A percentile compares a stretch with the other conserved stretches of the same genome.
Evolutionary conservation across 2,329 filamentous ascomycete genomes (phyloP).

Genomic region (Fusarium buharicum): DNA sequence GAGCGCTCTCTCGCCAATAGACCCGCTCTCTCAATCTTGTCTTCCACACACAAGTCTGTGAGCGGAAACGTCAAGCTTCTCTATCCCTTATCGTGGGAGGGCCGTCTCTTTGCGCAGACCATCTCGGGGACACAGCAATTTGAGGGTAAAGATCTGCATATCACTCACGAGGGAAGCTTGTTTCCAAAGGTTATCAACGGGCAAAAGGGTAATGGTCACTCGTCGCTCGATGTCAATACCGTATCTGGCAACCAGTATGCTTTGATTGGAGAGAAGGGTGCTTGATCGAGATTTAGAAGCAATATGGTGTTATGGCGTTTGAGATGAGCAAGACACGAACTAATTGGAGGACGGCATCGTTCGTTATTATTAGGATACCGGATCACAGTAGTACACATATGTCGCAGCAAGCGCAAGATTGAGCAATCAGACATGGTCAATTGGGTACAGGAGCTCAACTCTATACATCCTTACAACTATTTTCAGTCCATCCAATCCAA

Average conservation of each 20-base stretch:
- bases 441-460: constrained; percentile 30
- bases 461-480: constrained; percentile 17
- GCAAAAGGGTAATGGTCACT: constrained; percentile 55
- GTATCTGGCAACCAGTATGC: constrained; percentile 48
- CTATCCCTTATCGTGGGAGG: constrained; percentile 64
- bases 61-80: constrained; percentile 56
- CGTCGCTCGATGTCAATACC: constrained; percentile 47
- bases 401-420: not conserved
- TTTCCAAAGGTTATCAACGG: constrained; percentile 50
- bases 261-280: constrained; percentile 39
- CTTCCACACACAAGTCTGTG: constrained; percentile 56
- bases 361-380: constrained; percentile 30
- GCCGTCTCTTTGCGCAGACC: constrained; percentile 53
- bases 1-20: constrained; percentile 1
- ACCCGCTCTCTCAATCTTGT: constrained; percentile 50
- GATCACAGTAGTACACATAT: constrained; percentile 3
- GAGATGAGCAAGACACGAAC: not conserved
- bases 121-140: constrained; percentile 55
- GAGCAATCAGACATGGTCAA: constrained; percentile 10
- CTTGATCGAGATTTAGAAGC: not conserved
- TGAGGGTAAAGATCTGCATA: constrained; percentile 56
- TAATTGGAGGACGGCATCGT: constrained; percentile 9
- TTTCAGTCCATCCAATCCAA: constrained; percentile 10
- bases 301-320: constrained; percentile 22
- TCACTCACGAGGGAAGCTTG: constrained; percentile 49